Percentiles rank a stretch among this genome's conserved stretches.
These are phyloP conservation scores for Calonectria ilicicola DNA, from an alignment of 2,329 filamentous ascomycete species.

Conservation along the genomic window DNA sequence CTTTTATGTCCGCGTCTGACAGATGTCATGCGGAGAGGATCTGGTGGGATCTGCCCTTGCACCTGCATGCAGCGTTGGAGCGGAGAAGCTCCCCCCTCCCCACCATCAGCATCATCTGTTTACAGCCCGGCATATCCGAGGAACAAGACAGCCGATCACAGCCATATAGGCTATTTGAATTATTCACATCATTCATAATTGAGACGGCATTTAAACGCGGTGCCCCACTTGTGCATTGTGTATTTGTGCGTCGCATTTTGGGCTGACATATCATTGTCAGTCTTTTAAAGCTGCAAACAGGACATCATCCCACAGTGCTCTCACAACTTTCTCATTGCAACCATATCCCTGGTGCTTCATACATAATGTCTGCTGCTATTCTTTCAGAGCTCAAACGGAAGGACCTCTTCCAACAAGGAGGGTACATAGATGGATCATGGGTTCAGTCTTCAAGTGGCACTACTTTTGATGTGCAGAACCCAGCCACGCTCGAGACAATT, in stretches of 20 bases:
- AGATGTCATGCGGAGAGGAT: neutral
- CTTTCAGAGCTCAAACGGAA: neutral
- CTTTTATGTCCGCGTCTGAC: neutral
- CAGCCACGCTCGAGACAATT: slow-evolving; percentile 74
- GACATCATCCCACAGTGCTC: neutral
- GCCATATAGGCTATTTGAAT: neutral
- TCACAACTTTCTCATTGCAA: neutral
- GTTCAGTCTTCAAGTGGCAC: neutral
- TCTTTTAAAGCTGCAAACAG: neutral
- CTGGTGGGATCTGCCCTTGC: neutral
- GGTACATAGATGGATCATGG: slow-evolving; percentile 9
- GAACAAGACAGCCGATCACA: neutral
- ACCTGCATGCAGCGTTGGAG: neutral
- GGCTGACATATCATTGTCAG: no score
- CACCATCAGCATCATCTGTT: neutral
- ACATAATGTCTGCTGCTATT: neutral
- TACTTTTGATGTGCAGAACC: slow-evolving; percentile 61
- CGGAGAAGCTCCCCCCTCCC: neutral
- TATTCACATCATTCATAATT: neutral
- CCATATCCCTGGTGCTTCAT: neutral
- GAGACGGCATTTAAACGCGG: neutral
- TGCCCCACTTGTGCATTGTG: neutral
- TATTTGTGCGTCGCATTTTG: neutral
- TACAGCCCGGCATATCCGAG: neutral
- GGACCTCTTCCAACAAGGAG: slow-evolving; percentile 7